A percentile compares a stretch with the other conserved stretches of the same genome.
phyloP scores from a whole-genome alignment of 352 stramenopile genomes.

The Hyaloperonospora brassicae region DNA sequence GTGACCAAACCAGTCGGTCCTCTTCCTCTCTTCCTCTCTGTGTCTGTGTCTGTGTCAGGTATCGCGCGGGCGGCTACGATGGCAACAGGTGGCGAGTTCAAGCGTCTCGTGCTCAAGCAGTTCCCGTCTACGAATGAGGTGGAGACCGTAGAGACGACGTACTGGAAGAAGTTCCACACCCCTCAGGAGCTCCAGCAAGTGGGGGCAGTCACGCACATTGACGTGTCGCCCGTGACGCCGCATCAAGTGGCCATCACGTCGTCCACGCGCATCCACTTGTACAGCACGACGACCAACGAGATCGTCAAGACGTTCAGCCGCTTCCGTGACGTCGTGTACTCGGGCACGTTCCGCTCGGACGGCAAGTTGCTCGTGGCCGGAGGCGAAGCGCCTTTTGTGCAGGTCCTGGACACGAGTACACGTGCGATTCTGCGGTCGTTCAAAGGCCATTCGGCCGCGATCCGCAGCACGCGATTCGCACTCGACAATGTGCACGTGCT shows the following conservation, averaged over 20 bases:
- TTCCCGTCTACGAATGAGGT: constrained; percentile 73
- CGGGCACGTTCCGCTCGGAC: constrained; percentile 78
- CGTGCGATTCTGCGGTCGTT: constrained; percentile 81
- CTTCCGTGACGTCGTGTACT: constrained; percentile 85
- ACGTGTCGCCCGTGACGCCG: constrained; percentile 68
- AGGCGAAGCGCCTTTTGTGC: constrained; percentile 61
- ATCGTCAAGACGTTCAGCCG: constrained; percentile 86
- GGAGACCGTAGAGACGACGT: constrained; percentile 71
- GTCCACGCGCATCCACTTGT: constrained; percentile 81
- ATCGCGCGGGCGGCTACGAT: constrained; percentile 19
- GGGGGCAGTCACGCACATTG: constrained; percentile 77
- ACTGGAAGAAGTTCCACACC: constrained; percentile 86
- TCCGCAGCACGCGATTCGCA: constrained; percentile 75
- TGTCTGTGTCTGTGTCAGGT: background rate
- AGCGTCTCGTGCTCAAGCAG: constrained; percentile 82
- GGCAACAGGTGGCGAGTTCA: constrained; percentile 75
- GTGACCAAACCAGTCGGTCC: no score
- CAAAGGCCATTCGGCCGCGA: constrained; percentile 73
- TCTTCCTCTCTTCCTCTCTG: background rate
- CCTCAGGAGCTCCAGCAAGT: constrained; percentile 79
- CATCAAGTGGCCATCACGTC: constrained; percentile 83
- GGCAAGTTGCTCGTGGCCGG: constrained; percentile 84
- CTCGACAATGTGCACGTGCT: constrained; percentile 82
- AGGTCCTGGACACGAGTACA: constrained; percentile 82
- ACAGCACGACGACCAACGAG: constrained; percentile 74